Base-by-base conservation (phyloP, 2,329 filamentous ascomycete species). In the Amauroascus verrucosus region DNA sequence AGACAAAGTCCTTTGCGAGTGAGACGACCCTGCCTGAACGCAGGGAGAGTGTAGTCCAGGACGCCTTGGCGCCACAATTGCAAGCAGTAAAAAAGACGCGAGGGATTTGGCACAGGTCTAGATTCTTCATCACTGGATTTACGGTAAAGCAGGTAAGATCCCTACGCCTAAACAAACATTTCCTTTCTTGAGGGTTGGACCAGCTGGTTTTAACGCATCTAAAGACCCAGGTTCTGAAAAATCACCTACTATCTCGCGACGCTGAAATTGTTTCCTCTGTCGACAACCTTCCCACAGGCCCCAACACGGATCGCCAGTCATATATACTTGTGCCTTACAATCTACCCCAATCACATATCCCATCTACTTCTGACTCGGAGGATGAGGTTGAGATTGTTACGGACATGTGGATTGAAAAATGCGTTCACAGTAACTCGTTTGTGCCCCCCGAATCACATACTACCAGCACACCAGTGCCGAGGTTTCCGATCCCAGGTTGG, bases 321-420 rank as follows among this genome's bases (percentile, higher is more conserved):
- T 72, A 70, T 53, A 67, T 68, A 20, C 69, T 72, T 48, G 66
- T 72, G 5, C 68, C 70, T 8, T 68, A 69, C 55, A 67, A 65
- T 51, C 64, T 64, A 14, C 62, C 68, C 6, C 61, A 57, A 48
- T 60, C 62, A 2, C 57, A 66, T 3, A 57, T 69, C 24, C 69
- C 69, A 20, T 69, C 66, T 1, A 68, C 67, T 1, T 68, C 71
- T 46, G 68, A 71, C 41, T 60, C 70, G 52, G 68, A 65, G 0
- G 67, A 69, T 20, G 68, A 72, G 57, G 72, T 75, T 52, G 67
- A 75, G 46, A 64, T 75, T 13, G 82, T 95, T 30, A 97, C 89
- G 9, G 89, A 95, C 64, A 94, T 93, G 77, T 98, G 91, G 79
- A 77, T 98, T 50, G 93, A 98, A 70, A 81, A 82, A 46, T 97